A percentile compares a stretch with the other conserved stretches of the same genome.
These are phyloP conservation scores for Colletotrichum chrysophilum DNA, from an alignment of 2,329 filamentous ascomycete species.

Conservation along the genomic window DNA sequence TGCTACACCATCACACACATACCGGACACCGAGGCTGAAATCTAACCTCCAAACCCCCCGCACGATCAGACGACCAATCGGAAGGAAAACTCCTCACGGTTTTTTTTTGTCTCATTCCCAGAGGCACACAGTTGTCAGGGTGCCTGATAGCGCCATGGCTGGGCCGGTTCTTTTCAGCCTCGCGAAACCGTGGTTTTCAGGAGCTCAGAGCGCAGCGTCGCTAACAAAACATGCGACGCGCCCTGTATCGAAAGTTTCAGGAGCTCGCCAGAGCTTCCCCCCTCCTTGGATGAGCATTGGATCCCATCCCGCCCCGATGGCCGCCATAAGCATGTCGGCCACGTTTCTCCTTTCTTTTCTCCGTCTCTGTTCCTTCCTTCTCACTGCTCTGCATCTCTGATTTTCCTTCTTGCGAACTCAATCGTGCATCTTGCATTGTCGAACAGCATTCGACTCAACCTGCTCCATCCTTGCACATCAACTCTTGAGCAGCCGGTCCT, in stretches of 20 bases:
- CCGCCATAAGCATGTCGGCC: slow-evolving; percentile 5
- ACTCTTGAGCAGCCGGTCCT: neutral
- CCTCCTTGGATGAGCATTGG: neutral
- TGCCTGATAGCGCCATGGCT: neutral
- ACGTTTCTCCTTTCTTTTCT: neutral
- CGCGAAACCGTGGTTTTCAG: neutral
- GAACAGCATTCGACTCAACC: neutral
- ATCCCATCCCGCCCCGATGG: neutral
- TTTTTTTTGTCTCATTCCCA: neutral
- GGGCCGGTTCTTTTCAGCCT: neutral
- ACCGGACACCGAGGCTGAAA: neutral
- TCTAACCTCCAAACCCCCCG: neutral
- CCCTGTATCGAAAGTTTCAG: slow-evolving; percentile 31
- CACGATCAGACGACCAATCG: neutral
- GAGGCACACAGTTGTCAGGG: neutral
- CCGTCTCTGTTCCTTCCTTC: neutral
- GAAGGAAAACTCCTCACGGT: neutral
- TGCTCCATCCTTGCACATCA: slow-evolving; percentile 8
- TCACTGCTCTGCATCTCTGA: neutral
- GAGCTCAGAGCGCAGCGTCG: slow-evolving; percentile 8
- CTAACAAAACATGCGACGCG: slow-evolving; percentile 29
- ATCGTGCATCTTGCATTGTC: slow-evolving; percentile 3
- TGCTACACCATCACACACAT: neutral
- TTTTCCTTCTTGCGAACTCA: neutral
- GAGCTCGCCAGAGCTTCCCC: slow-evolving; percentile 1